A percentile compares a stretch with the other conserved stretches of the same genome.
These are phyloP conservation scores for Nicotiana tomentosiformis DNA, from an alignment of 257 asterid genomes.

Conservation along the genomic window DNA sequence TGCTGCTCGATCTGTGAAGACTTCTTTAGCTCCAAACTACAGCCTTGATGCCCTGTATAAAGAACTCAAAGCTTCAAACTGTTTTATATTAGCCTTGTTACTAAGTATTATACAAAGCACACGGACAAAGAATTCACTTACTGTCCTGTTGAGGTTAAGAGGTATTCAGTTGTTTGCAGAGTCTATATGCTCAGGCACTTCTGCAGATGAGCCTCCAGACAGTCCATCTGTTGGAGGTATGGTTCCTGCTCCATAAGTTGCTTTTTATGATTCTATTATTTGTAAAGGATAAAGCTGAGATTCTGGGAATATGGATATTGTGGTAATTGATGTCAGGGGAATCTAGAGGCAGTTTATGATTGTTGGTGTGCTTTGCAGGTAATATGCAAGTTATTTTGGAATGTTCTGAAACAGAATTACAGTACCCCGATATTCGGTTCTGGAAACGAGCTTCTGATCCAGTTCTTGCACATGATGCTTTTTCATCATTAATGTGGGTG, in stretches of 20 bases:
- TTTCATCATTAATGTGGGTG: constrained; percentile 92
- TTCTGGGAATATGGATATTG: background rate
- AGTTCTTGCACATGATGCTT: constrained; percentile 69
- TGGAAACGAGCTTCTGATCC: constrained; percentile 81
- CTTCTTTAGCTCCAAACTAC: constrained; percentile 59
- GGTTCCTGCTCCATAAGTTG: background rate
- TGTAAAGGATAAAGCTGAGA: background rate
- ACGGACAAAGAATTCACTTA: constrained; percentile 40
- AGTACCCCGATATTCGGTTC: constrained; percentile 61
- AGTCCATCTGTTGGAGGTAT: background rate
- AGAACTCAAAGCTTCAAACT: constrained; percentile 77
- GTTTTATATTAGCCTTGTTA: constrained; percentile 74
- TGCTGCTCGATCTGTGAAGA: constrained; percentile 76
- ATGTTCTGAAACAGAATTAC: constrained; percentile 39
- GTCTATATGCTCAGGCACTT: constrained; percentile 49
- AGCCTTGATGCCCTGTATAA: constrained; percentile 52
- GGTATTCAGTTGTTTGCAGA: constrained; percentile 69
- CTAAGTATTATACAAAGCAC: constrained; percentile 60
- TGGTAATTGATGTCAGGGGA: background rate
- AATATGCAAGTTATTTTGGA: constrained; percentile 59
- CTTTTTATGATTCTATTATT: background rate
- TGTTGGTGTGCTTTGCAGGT: constrained; percentile 43
- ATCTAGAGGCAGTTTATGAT: background rate
- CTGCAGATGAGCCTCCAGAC: constrained; percentile 22
- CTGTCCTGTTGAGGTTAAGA: constrained; percentile 53